Base-by-base conservation (phyloP, 2,329 filamentous ascomycete genomes). In the Keithomyces neogunnii region DNA sequence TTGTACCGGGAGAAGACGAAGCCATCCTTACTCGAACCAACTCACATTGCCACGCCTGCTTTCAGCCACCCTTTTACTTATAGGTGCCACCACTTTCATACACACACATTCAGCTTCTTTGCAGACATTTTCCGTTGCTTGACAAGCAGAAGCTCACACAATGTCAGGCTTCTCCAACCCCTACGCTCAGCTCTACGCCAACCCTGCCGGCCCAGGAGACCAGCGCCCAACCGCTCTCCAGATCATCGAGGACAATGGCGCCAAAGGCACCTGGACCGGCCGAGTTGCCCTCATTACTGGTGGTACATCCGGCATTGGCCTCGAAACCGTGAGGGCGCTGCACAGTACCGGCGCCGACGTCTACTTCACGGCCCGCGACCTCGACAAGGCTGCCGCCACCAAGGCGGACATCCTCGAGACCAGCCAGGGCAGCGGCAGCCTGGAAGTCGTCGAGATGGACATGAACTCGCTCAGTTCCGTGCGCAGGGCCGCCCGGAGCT, bases 201-300 rank as follows among this genome's bases (percentile, higher is more conserved):
- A 49, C 19, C 55, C 51, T 9, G 28, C 50, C 3, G 53, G 55
- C 2, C 47, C 52, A 2, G 55, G 55, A 19, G 54, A 54, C 39
- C 46, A 47, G 13, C 51, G 55, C 13, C 55, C 55, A 3, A 57
- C 55, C 6, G 54, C 52, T 28, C 47, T 51, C 11, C 53, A 43
- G 26, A 32, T 50, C 40, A 31, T 45, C 32, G 9, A 50, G 9
- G 48, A 50, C 38, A 31, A 44, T 9, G 39, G 48, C 13, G 39
- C 42, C 30, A 45, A 10, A 7, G 38, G 33, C 28, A 44, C 33
- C 9, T 28, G 40, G 29, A 7, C 39, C 31, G 48, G 48, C 32
- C 35, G 42, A 39, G 48, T 50, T 7, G 42, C 45, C 40, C n/a
- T 50, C 31, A 31, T 50, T 31, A 45, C 48, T 4, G 48, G 48